These are phyloP conservation scores for Myxozyma melibiosi DNA, from an alignment of 805 yeast species.

Conservation along the genomic window DNA sequence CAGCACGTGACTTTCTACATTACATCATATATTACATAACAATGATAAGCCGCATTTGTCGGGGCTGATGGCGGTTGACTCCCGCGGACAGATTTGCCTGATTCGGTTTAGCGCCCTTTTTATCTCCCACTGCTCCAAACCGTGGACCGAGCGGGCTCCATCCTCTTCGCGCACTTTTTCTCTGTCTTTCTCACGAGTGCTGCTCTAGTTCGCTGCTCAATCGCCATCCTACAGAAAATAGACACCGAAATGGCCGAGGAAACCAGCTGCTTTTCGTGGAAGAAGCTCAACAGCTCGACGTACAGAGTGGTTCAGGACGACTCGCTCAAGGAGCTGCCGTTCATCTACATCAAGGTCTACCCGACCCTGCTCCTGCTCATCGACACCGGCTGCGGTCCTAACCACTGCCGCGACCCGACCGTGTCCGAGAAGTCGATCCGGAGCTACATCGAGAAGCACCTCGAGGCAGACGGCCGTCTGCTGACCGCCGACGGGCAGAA, in stretches of 20 bases:
- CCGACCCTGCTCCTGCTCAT: slow-evolving; percentile 27
- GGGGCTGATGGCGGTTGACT: too few relatives aligned
- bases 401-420: slow-evolving; percentile 27
- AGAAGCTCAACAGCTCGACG: slow-evolving; percentile 24
- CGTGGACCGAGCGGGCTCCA: too few relatives aligned
- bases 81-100: too few relatives aligned
- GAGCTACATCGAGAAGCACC: slow-evolving; percentile 22
- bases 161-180: too few relatives aligned
- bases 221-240: neutral
- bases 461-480: slow-evolving; percentile 17
- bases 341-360: slow-evolving; percentile 33
- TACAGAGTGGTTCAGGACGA: slow-evolving; percentile 34
- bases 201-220: too few relatives aligned
- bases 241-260: slow-evolving; percentile 6
- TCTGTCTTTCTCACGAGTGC: too few relatives aligned
- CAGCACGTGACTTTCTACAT: too few relatives aligned
- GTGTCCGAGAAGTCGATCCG: slow-evolving; percentile 32
- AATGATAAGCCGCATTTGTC: too few relatives aligned
- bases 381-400: slow-evolving; percentile 34
- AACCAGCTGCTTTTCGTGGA: slow-evolving; percentile 25
- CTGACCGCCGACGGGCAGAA: slow-evolving; percentile 21
- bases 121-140: too few relatives aligned
- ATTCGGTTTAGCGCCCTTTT: too few relatives aligned
- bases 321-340: slow-evolving; percentile 30
- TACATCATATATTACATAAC: too few relatives aligned